Evolutionary conservation across 768 basidiomycete genomes (phyloP).

Genomic region (Neoboletus brunneissimus): DNA sequence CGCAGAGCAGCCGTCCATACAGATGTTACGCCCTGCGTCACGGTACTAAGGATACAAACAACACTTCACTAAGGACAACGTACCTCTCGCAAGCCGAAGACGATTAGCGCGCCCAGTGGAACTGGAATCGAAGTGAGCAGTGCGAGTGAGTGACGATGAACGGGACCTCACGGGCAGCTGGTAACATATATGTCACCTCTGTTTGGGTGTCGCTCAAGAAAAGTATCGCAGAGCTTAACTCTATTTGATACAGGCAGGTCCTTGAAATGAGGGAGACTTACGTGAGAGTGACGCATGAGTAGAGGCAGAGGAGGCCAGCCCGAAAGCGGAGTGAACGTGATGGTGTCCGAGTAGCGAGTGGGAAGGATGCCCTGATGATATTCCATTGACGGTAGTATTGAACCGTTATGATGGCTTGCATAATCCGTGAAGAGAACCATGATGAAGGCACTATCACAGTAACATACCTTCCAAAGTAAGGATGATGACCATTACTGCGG

Average conservation of each 20-base stretch:
- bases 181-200: constrained; percentile 45
- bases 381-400: constrained; percentile 43
- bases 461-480: constrained; percentile 45
- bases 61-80: not conserved
- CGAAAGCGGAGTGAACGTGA: constrained; percentile 40
- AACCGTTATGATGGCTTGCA: constrained; percentile 41
- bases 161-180: constrained; percentile 44
- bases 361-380: constrained; percentile 39
- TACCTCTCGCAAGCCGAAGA: constrained; percentile 52
- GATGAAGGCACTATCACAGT: not conserved
- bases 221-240: constrained; percentile 36
- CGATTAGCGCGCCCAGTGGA: constrained; percentile 44
- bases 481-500: constrained; percentile 38
- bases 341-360: constrained; percentile 36
- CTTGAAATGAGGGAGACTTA: constrained; percentile 23
- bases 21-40: constrained; percentile 37
- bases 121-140: constrained; percentile 34
- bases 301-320: constrained; percentile 43
- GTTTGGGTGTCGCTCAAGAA: constrained; percentile 32
- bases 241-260: not conserved
- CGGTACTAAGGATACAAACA: not conserved
- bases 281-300: constrained; percentile 44
- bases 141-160: not conserved
- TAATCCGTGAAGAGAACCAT: not conserved
- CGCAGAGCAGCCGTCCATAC: constrained; percentile 29